Conservation (phyloP, 2,329 filamentous ascomycete genomes). For the Ilyonectria mors-panacis region DNA sequence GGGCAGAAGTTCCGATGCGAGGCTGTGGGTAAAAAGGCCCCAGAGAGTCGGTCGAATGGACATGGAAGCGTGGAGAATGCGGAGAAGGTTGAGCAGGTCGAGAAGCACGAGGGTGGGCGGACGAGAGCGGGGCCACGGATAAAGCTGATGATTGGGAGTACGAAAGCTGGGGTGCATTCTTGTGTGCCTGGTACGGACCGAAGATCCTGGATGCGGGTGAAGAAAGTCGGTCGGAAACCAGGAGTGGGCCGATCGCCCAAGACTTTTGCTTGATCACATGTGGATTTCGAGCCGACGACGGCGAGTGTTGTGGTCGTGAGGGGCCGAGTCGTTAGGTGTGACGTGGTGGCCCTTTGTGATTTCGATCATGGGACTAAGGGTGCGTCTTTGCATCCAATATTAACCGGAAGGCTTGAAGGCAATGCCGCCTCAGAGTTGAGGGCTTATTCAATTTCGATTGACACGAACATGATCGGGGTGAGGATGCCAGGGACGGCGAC, state of each 20-base stretch:
- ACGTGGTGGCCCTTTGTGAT: slow-evolving; percentile 7
- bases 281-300: slow-evolving; percentile 17
- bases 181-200: slow-evolving; percentile 46
- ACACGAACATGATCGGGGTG: neutral
- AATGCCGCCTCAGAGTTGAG: slow-evolving; percentile 8
- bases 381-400: slow-evolving; percentile 6
- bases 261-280: slow-evolving; percentile 27
- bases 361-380: slow-evolving; percentile 3
- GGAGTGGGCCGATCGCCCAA: slow-evolving; percentile 26
- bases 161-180: slow-evolving; percentile 45
- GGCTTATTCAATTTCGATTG: neutral
- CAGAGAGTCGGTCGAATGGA: slow-evolving; percentile 16
- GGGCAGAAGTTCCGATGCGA: slow-evolving; percentile 27
- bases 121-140: slow-evolving; percentile 8
- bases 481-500: slow-evolving; percentile 6
- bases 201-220: slow-evolving; percentile 42
- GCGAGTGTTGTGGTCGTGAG: neutral
- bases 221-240: slow-evolving; percentile 28
- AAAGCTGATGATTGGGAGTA: slow-evolving; percentile 37
- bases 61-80: slow-evolving; percentile 16
- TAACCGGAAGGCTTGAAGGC: slow-evolving; percentile 3
- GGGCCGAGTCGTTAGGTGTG: slow-evolving; percentile 16
- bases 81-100: slow-evolving; percentile 11
- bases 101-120: slow-evolving; percentile 10
- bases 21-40: slow-evolving; percentile 18